Evolutionary conservation across 345 rosid genomes (phyloP), one percentile per base, ranked within the genome.

Genomic region (Bruguiera sexangula): DNA sequence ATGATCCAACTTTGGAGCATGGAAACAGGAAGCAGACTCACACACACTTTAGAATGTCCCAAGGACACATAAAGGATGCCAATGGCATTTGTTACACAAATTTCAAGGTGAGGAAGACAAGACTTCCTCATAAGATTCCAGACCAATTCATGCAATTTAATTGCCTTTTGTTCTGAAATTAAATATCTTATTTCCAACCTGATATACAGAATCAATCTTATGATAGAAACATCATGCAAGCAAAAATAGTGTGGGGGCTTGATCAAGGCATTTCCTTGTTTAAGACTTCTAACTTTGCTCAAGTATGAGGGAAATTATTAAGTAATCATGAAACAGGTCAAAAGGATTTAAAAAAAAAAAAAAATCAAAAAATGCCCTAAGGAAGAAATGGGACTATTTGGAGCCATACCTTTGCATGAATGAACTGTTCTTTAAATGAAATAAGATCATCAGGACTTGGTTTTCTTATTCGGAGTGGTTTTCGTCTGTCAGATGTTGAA

Each of bases 401-500:
- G 57, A 70, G 18, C 13, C 52, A 67, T 78, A 89, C 96, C 89
- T 89, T 89, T 18, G 90, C 96, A 61, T 86, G 89, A 68, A 87
- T 89, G 77, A 86, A 89, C 82, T 85, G 68, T 78, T 89, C 96
- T 82, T 87, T 87, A n/a, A 83, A 83, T 39, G 89, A 70, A 63
- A 86, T 82, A 36, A 88, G 82, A 78, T 89, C 96, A 78, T 73
- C 74, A 22, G 60, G 73, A 68, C 65, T 71, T 54, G 96, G 96
- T 76, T 87, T 89, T 82, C 82, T 85, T 54, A 78, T 78, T 30
- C 76, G 79, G 59, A 83, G 73, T 70, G 65, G 76, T 71, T 84
- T 83, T 60, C 72, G 80, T 72, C 76, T 80, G 36, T 83, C 88
- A 57, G 82, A 39, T 69, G 67, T 82, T 29, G 82, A 69, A 75